Conservation (phyloP, 139 green algal species). For the Eudorina sp. region DNA sequence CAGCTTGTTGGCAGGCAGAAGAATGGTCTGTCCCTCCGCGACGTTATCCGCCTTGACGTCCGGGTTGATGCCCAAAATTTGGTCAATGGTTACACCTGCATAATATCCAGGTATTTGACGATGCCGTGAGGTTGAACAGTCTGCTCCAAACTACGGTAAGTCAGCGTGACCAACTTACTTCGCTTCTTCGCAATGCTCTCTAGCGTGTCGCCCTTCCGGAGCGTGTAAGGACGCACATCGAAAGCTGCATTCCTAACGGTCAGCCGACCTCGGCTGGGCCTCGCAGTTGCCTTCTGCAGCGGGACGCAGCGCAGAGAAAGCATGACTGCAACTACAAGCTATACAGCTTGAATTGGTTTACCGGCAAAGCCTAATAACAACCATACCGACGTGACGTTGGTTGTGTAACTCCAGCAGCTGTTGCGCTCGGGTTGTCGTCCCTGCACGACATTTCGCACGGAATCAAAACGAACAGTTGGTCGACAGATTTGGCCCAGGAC, state of each 20-base stretch:
- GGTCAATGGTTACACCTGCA: conserved; percentile 70
- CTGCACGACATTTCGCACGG: too few relatives aligned
- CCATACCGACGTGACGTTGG: background rate
- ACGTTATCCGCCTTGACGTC: conserved; percentile 33
- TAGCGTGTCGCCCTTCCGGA: conserved; percentile 86
- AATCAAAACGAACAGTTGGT: background rate
- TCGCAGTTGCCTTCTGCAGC: background rate
- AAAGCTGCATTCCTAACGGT: conserved; percentile 11
- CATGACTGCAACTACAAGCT: background rate
- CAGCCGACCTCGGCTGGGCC: background rate
- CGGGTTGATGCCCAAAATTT: conserved; percentile 79
- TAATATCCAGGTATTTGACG: background rate
- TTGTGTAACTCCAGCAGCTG: background rate
- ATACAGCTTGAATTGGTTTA: background rate
- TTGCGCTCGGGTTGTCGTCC: background rate
- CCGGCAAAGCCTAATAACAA: background rate
- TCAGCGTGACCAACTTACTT: conserved; percentile 59
- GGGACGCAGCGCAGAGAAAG: background rate
- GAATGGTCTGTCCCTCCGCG: conserved; percentile 81
- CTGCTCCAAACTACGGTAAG: background rate
- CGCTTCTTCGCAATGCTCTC: conserved; percentile 86
- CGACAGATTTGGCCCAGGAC: background rate
- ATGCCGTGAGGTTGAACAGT: background rate
- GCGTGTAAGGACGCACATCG: conserved; percentile 89
- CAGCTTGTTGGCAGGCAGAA: conserved; percentile 85